These are phyloP conservation scores for Leccinum fallax DNA, from an alignment of 1,284 basidiomycete species.

Conservation along the genomic window DNA sequence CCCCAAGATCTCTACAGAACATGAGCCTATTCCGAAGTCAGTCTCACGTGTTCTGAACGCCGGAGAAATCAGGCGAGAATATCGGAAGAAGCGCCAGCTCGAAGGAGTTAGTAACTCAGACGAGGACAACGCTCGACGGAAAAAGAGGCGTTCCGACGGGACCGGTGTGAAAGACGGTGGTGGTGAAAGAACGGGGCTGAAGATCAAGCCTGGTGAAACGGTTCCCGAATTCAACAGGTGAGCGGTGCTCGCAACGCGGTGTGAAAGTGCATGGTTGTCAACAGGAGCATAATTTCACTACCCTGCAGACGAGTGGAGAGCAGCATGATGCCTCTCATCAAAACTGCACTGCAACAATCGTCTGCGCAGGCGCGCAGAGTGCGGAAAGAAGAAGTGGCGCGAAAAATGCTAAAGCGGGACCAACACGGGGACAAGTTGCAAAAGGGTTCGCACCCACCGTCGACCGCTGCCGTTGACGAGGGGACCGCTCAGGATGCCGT, in stretches of 20 bases:
- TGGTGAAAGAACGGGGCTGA: constrained; percentile 36
- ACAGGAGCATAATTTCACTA: constrained; percentile 7
- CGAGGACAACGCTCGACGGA: constrained; percentile 37
- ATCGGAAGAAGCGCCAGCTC: constrained; percentile 51
- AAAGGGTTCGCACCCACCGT: constrained; percentile 19
- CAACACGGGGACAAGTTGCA: constrained; percentile 22
- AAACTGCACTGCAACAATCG: constrained; percentile 60
- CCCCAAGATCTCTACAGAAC: constrained; percentile 40
- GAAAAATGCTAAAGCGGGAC: constrained; percentile 23
- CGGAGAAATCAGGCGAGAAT: constrained; percentile 55
- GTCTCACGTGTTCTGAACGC: constrained; percentile 65
- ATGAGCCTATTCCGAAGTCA: constrained; percentile 70
- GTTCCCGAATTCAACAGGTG: constrained; percentile 75
- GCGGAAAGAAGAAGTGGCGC: constrained; percentile 42
- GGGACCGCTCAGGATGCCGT: constrained; percentile 27
- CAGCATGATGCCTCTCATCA: constrained; percentile 64
- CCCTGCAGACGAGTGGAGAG: constrained; percentile 65
- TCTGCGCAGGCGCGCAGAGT: constrained; percentile 50
- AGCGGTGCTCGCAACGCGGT: constrained; percentile 26
- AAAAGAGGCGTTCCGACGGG: constrained; percentile 37
- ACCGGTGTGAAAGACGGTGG: constrained; percentile 22
- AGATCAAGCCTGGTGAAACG: constrained; percentile 67
- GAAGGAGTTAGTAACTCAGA: constrained; percentile 35
- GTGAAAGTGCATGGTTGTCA: constrained; percentile 11
- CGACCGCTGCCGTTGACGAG: constrained; percentile 7